phyloP scores from a whole-genome alignment of 2,329 filamentous ascomycete species.

The Penicillium italicum region DNA sequence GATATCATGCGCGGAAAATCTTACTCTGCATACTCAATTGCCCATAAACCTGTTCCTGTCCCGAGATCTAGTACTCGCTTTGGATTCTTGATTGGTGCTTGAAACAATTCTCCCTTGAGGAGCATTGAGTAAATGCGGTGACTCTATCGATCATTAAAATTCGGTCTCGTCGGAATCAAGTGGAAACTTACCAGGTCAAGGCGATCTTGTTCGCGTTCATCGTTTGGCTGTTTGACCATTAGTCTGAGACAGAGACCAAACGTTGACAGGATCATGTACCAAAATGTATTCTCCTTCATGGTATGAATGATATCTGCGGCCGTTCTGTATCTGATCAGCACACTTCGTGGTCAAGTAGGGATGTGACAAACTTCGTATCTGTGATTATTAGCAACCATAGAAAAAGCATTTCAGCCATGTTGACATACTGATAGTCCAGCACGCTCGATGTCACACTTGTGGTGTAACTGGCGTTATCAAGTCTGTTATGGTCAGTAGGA shows the following conservation, averaged over 20 bases:
- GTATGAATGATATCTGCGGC: conserved; percentile 29
- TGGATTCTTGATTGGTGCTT: conserved; percentile 26
- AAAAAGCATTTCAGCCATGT: background rate
- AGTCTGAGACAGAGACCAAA: background rate
- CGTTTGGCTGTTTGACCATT: conserved; percentile 25
- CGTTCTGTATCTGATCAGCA: conserved; percentile 19
- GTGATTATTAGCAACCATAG: conserved; percentile 7
- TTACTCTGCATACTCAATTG: conserved; percentile 39
- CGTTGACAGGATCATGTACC: conserved; percentile 10
- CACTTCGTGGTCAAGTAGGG: background rate
- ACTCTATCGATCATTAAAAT: conserved; percentile 19
- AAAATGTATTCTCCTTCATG: conserved; percentile 27
- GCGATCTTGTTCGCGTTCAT: conserved; percentile 35
- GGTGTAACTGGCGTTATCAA: conserved; percentile 29
- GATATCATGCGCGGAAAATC: background rate
- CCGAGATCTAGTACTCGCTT: conserved; percentile 35
- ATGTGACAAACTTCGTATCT: conserved; percentile 31
- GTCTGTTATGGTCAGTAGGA: conserved; percentile 15
- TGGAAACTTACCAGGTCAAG: conserved; percentile 27
- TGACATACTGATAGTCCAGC: conserved; percentile 30
- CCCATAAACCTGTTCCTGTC: conserved; percentile 39
- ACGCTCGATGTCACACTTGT: conserved; percentile 32
- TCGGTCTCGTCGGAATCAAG: background rate
- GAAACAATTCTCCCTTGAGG: conserved; percentile 28
- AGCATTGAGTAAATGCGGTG: conserved; percentile 37